Evolutionary conservation across 2,329 filamentous ascomycete genomes (phyloP).

Genomic region (Botrytis elliptica): DNA sequence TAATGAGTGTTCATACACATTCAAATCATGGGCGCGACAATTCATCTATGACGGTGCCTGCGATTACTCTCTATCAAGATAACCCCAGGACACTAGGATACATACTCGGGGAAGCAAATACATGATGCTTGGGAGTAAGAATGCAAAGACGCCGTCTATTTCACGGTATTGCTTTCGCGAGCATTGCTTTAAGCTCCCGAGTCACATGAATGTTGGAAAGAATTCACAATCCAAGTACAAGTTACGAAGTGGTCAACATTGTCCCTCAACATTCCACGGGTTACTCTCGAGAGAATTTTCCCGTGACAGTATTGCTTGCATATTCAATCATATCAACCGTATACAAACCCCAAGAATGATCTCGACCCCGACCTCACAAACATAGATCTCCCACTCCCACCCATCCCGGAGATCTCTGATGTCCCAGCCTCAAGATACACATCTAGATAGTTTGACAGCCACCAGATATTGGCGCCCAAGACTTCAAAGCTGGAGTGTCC

Average conservation of each 20-base stretch:
- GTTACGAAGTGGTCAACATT: neutral
- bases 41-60: neutral
- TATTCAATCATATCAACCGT: neutral
- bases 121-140: neutral
- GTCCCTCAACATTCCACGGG: neutral
- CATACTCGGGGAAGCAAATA: neutral
- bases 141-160: neutral
- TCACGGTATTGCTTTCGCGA: neutral
- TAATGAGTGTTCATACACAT: neutral
- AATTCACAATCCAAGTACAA: neutral
- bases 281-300: neutral
- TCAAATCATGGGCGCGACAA: neutral
- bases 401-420: neutral
- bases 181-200: neutral
- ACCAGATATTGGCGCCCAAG: neutral
- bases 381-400: neutral
- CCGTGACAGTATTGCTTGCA: neutral
- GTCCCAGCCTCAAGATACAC: conserved; percentile 3
- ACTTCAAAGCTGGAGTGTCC: neutral
- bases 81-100: neutral
- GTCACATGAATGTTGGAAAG: neutral
- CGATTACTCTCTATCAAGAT: neutral
- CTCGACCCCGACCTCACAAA: neutral
- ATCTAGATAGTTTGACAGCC: neutral
- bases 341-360: neutral